Conservation (phyloP, 148 eudicot genomes). For the Limonium bicolor region DNA sequence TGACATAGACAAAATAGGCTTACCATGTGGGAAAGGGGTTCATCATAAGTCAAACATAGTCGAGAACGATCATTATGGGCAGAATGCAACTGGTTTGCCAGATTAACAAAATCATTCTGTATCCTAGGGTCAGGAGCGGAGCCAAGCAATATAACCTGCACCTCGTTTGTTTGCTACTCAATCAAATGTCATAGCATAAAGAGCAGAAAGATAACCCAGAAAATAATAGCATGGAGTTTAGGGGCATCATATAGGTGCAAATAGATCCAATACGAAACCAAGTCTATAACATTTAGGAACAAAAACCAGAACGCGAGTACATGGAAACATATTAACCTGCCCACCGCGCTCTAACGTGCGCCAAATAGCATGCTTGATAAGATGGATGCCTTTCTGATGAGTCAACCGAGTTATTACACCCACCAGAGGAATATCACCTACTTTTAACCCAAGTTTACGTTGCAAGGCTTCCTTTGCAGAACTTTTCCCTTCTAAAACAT, state of each 20-base stretch:
- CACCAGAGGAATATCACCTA: conserved; percentile 59
- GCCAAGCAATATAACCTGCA: conserved; percentile 78
- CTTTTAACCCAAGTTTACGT: conserved; percentile 58
- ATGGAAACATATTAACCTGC: conserved; percentile 33
- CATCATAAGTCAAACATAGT: conserved; percentile 85
- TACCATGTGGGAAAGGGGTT: conserved; percentile 99
- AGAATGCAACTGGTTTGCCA: conserved; percentile 71
- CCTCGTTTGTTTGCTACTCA: not conserved
- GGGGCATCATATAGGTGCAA: too few species aligned
- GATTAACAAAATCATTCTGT: conserved; percentile 75
- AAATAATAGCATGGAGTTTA: not conserved
- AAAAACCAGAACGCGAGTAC: not conserved
- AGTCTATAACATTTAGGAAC: not conserved
- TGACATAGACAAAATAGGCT: not conserved
- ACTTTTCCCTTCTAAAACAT: conserved; percentile 75
- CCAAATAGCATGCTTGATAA: conserved; percentile 92
- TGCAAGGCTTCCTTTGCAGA: conserved; percentile 95
- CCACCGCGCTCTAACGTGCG: conserved; percentile 82
- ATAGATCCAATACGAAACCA: not conserved
- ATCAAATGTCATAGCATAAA: not conserved
- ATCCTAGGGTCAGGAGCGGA: conserved; percentile 92
- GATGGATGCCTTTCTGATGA: conserved; percentile 97
- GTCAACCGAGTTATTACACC: conserved; percentile 93
- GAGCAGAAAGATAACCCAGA: conserved; percentile 1
- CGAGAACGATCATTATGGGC: conserved; percentile 77